Conservation (phyloP, 352 stramenopile species). For the Peronospora farinosa region DNA sequence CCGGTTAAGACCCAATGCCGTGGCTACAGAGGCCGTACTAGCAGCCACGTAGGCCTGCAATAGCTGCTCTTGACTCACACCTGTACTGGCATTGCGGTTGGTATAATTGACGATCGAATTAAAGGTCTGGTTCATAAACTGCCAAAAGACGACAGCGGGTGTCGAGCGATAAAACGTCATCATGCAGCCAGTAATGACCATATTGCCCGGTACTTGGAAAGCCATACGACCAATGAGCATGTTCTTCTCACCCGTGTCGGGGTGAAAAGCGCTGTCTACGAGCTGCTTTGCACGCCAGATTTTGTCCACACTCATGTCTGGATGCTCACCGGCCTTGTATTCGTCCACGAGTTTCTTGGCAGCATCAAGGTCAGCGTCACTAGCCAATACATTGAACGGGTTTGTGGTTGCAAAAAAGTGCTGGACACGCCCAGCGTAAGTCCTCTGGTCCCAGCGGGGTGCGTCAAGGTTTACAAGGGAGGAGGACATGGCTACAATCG, state of each 20-base stretch:
- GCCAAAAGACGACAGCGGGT: slow-evolving; percentile 81
- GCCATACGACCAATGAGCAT: slow-evolving; percentile 81
- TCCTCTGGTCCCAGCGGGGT: slow-evolving; percentile 82
- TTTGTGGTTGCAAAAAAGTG: slow-evolving; percentile 88
- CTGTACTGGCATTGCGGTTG: slow-evolving; percentile 88
- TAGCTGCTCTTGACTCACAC: slow-evolving; percentile 72
- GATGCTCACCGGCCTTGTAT: slow-evolving; percentile 42
- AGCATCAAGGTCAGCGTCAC: slow-evolving; percentile 60
- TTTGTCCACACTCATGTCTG: slow-evolving; percentile 49
- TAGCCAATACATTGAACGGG: slow-evolving; percentile 73
- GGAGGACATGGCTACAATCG: slow-evolving; percentile 11
- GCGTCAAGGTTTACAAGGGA: slow-evolving; percentile 46
- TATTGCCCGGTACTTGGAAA: slow-evolving; percentile 85
- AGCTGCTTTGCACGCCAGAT: slow-evolving; percentile 84
- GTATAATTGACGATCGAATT: slow-evolving; percentile 91
- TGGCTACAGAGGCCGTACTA: slow-evolving; percentile 74
- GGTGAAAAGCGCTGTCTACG: slow-evolving; percentile 85
- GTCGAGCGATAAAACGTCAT: slow-evolving; percentile 83
- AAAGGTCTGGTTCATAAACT: slow-evolving; percentile 89
- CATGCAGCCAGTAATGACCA: slow-evolving; percentile 85
- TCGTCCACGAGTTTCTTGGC: slow-evolving; percentile 68
- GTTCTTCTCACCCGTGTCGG: slow-evolving; percentile 87
- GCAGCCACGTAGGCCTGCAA: slow-evolving; percentile 75
- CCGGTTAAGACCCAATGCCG: slow-evolving; percentile 71
- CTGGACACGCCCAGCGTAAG: slow-evolving; percentile 65